Evolutionary conservation across 2,329 filamentous ascomycete genomes (phyloP), one percentile per base, ranked within the genome.

Genomic region (Arachnomyces sp.): DNA sequence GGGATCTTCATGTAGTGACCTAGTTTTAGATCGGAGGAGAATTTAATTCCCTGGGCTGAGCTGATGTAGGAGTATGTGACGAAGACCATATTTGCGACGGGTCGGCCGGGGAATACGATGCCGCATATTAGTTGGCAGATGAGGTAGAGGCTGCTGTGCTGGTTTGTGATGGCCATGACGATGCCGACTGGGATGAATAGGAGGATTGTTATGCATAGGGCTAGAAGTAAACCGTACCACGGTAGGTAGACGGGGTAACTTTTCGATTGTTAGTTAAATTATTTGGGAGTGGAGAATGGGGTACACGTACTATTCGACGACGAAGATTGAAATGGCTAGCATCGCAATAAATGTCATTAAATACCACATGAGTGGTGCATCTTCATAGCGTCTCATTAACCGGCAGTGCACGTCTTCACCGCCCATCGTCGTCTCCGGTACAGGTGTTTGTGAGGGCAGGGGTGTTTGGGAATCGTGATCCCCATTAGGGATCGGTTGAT

Each of bases 71-170:
- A 86, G 58, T 92, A 94, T 0, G 86, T 92, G 35, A 90, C 86
- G 53, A 93, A 94, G 28, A 93, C 85, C 87, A 93, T 93, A 61
- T 93, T 92, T 37, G 86, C 87, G 8, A 93, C 85, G 1, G 87
- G 87, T 1, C 84, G 81, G 18, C 87, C 87, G 1, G 86, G 86
- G 57, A 93, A 93, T 12, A 87, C 72, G 37, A 77, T 80, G 39
- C 87, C 87, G 47, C 85, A 90, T 48, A 92, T 81, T 42, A 93
- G 74, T 62, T 92, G 86, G 59, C 86, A 90, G 52, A 92, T 85
- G 28, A 92, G 74, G 59, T 90, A 92, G 49, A 90, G 86, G 60
- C 82, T 86, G 61, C 80, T 86, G 61, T 92, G 85, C 57, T 90
- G 86, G 59, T 92, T 93, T 7, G 87, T 93, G 50, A 93, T 86